Conservation (phyloP, 148 eudicot species). For the Suaeda aralocaspica region DNA sequence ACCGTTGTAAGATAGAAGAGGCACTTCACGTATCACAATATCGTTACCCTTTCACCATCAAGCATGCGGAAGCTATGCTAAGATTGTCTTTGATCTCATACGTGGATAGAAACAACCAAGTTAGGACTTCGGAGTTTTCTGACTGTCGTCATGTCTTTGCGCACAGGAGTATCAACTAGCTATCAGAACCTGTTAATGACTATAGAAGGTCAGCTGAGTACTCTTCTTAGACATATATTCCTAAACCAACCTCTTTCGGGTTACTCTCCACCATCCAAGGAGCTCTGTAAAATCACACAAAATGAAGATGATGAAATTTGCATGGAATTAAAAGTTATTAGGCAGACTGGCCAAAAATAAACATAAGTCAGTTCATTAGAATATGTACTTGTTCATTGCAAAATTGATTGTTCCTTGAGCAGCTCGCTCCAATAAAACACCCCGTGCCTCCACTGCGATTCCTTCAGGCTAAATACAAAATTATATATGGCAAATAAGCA, state of each 20-base stretch:
- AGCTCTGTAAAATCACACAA: slow-evolving; percentile 45
- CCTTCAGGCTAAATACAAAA: slow-evolving; percentile 67
- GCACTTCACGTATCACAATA: background rate
- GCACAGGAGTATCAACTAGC: background rate
- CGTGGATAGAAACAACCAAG: background rate
- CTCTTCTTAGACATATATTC: slow-evolving; percentile 50
- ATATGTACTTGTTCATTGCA: slow-evolving; percentile 71
- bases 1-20: background rate
- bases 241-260: slow-evolving; percentile 82
- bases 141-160: background rate
- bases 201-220: background rate
- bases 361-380: background rate
- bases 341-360: background rate
- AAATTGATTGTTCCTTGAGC: slow-evolving; percentile 76
- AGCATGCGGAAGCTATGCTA: background rate
- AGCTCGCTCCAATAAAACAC: slow-evolving; percentile 65
- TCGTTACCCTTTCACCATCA: background rate
- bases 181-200: background rate
- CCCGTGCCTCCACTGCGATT: slow-evolving; percentile 80
- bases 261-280: slow-evolving; percentile 98
- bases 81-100: background rate
- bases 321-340: slow-evolving; percentile 1
- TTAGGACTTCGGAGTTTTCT: no score
- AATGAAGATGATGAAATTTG: slow-evolving; percentile 1
- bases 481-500: slow-evolving; percentile 1